phyloP scores from a whole-genome alignment of 345 rosid species.

The Lagerstroemia speciosa region DNA sequence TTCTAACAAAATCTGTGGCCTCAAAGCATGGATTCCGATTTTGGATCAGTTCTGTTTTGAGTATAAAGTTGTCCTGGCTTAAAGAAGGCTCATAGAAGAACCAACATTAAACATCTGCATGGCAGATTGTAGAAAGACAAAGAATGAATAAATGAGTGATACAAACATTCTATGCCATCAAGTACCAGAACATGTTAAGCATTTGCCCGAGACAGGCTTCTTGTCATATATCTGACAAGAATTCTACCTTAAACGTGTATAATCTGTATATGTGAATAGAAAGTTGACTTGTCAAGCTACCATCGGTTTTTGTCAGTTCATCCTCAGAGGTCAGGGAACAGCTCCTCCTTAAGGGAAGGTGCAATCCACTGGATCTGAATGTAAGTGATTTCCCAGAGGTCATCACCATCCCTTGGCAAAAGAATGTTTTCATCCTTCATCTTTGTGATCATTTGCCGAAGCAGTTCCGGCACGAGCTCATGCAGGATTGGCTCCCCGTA shows the following conservation, averaged over 20 bases:
- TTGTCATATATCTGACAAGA: neutral
- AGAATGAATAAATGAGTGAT: too few relatives aligned
- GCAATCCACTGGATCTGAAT: constrained; percentile 97
- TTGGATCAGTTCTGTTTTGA: neutral
- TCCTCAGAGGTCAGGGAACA: constrained; percentile 49
- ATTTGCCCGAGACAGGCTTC: neutral
- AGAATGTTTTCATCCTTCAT: constrained; percentile 69
- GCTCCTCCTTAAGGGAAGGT: constrained; percentile 71
- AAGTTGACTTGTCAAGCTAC: neutral
- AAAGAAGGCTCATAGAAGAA: too few relatives aligned
- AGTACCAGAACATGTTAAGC: neutral
- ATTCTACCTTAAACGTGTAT: neutral
- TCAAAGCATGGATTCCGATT: neutral
- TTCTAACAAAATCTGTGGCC: neutral
- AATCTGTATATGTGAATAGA: neutral
- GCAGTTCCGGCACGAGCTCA: constrained; percentile 44
- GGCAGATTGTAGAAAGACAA: too few relatives aligned
- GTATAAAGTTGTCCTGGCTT: neutral
- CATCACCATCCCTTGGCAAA: constrained; percentile 53
- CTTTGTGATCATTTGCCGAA: constrained; percentile 51
- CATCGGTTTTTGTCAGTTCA: neutral
- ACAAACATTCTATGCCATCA: neutral
- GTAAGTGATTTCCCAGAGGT: constrained; percentile 73
- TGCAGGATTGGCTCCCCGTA: constrained; percentile 56
- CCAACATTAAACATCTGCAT: too few relatives aligned